A percentile compares a stretch with the other conserved stretches of the same genome.
These are phyloP conservation scores for Colletotrichum truncatum DNA, from an alignment of 2,329 filamentous ascomycete genomes.

Conservation along the genomic window DNA sequence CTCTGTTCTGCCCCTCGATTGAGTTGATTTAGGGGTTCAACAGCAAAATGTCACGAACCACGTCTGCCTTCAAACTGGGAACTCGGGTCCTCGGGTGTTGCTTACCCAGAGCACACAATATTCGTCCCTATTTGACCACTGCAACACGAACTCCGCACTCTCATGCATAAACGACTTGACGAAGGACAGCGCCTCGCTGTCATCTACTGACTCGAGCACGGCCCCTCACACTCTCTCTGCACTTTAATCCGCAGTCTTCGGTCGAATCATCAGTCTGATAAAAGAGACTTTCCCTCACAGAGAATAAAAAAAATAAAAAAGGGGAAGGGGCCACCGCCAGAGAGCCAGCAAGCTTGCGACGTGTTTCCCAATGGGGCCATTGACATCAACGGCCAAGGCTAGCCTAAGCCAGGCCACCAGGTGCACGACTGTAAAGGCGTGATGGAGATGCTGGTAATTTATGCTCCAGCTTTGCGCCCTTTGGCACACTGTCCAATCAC, in stretches of 20 bases:
- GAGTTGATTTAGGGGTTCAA: conserved; percentile 6
- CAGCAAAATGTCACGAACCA: conserved; percentile 2
- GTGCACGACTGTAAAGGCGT: conserved; percentile 19
- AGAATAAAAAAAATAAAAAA: conserved; percentile 5
- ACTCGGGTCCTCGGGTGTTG: not conserved
- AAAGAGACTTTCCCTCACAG: conserved; percentile 13
- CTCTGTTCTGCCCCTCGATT: conserved; percentile 1
- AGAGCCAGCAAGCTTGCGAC: conserved; percentile 24
- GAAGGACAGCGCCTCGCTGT: not conserved
- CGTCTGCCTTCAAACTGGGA: not conserved
- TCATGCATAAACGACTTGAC: not conserved
- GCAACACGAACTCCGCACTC: not conserved
- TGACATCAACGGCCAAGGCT: conserved; percentile 23
- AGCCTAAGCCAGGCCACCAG: conserved; percentile 14
- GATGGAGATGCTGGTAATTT: conserved; percentile 27
- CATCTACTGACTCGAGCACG: conserved; percentile 16
- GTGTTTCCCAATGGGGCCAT: conserved; percentile 22
- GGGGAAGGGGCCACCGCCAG: not conserved
- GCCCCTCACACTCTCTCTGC: not conserved
- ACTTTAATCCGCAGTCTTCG: not conserved
- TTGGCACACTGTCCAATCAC: conserved; percentile 18
- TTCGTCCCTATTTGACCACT: not conserved
- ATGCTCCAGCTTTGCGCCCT: conserved; percentile 23
- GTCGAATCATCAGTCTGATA: conserved; percentile 17
- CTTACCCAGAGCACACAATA: not conserved